Conservation (phyloP, 1,139 yeast species). For the Blastobotrys niveus region DNA sequence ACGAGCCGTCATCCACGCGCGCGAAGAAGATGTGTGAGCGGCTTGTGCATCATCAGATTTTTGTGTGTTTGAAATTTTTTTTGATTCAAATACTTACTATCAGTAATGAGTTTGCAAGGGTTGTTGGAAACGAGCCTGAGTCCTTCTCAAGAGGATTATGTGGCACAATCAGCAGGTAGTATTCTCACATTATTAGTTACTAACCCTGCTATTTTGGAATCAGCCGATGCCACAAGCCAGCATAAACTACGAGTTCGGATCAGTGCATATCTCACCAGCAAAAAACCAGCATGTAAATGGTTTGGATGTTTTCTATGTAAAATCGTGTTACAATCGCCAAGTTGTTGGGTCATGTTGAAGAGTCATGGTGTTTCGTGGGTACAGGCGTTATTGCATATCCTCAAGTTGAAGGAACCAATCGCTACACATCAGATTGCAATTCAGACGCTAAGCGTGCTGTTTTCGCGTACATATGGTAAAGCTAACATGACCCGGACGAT, state of each 20-base stretch:
- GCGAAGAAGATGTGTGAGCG: no score
- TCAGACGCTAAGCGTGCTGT: constrained; percentile 45
- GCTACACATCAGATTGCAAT: constrained; percentile 45
- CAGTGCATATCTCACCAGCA: constrained; percentile 36
- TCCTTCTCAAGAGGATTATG: constrained; percentile 20
- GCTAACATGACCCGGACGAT: constrained; percentile 80
- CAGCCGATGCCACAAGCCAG: constrained; percentile 26
- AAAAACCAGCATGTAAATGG: constrained; percentile 29
- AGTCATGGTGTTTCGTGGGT: constrained; percentile 56
- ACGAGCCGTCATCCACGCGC: no score
- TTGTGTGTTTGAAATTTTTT: no score
- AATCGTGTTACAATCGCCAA: constrained; percentile 25
- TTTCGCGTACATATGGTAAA: constrained; percentile 63
- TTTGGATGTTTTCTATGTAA: constrained; percentile 34
- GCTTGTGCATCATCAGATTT: no score
- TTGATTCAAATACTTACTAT: neutral
- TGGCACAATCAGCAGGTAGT: constrained; percentile 19
- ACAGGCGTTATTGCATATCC: constrained; percentile 47
- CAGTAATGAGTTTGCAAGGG: constrained; percentile 10
- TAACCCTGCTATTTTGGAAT: constrained; percentile 19
- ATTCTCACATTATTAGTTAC: constrained; percentile 19
- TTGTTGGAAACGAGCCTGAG: constrained; percentile 23
- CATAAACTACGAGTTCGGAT: constrained; percentile 35
- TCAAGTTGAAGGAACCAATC: constrained; percentile 48
- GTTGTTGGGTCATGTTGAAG: constrained; percentile 29